Base-by-base conservation (phyloP, 2,329 filamentous ascomycete genomes). In the Pyricularia sp. region DNA sequence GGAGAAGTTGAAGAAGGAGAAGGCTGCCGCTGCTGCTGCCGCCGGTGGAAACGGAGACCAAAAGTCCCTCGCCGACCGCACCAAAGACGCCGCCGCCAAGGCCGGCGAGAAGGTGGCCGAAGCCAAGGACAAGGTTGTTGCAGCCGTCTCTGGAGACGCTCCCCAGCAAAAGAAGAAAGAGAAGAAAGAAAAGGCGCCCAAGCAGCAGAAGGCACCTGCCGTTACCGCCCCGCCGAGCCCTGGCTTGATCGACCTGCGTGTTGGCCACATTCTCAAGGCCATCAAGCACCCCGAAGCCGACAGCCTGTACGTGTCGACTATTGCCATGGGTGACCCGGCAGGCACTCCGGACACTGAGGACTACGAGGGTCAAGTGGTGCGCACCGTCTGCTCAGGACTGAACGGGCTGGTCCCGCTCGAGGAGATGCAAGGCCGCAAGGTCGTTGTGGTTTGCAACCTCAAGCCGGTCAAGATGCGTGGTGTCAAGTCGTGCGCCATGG, bases 401-500 rank as follows among this genome's bases (percentile, higher is more conserved):
- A 97, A 97, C 79, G 95, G 95, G 9, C 87, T 97, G 33, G 83
- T 99, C 1, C 95, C 95, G 0, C 85, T 99, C 65, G 93, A 92
- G 79, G 93, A 97, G 79, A 97, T 99, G 95, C 95, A 99, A 80
- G 89, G 90, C 76, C 92, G 95, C 79, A 97, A 96, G 82, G 92
- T 99, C 71, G 87, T 99, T 36, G 92, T 95, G 0, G 94, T 99
- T 26, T 97, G 93, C 85, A 99, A 99, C 81, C 87, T 99, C 74
- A 99, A 99, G 86, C 95, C 95, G 67, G 95, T 98, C 79, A 99
- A 96, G 80, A 99, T 99, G 95, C 92, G 95, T 72, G 95, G 95
- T 73, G 85, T 88, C 82, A 88, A 88, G 82, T 88, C 86, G 3
- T 86, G 82, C 73, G 86, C 94, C 76, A 98, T 99, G 95, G 95